Conservation (phyloP, 257 asterid genomes). For the Hygrophila difformis region DNA sequence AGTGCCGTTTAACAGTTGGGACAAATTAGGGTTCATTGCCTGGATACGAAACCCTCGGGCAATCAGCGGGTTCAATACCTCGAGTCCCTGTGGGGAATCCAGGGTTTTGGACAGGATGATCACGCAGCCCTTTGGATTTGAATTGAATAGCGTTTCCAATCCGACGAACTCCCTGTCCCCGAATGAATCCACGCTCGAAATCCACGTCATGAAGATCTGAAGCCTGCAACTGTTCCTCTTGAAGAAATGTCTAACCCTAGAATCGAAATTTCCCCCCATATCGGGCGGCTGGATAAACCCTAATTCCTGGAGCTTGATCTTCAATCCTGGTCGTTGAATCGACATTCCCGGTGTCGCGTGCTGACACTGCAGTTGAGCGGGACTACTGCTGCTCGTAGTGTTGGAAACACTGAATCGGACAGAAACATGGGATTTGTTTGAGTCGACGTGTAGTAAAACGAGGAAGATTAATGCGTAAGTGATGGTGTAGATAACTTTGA, state of each 20-base stretch:
- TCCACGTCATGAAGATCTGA: constrained; percentile 56
- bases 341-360: too few species aligned
- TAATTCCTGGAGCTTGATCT: too few species aligned
- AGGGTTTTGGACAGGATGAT: constrained; percentile 41
- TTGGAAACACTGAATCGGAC: too few species aligned
- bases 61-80: constrained; percentile 32
- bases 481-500: too few species aligned
- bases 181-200: constrained; percentile 22
- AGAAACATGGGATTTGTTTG: too few species aligned
- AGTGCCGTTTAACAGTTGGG: constrained; percentile 30
- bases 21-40: constrained; percentile 34
- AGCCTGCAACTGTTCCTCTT: constrained; percentile 19
- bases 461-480: too few species aligned
- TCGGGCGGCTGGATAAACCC: constrained; percentile 4
- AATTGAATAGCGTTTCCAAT: constrained; percentile 42
- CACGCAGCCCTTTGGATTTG: constrained; percentile 44
- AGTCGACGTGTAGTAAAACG: too few species aligned
- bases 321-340: too few species aligned
- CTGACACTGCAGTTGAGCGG: too few species aligned
- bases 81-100: constrained; percentile 39
- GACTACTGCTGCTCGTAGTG: too few species aligned
- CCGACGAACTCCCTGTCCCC: constrained; percentile 35
- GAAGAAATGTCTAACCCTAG: constrained; percentile 19
- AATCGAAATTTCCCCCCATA: constrained; percentile 14
- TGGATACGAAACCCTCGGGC: constrained; percentile 30